phyloP scores from a whole-genome alignment of 345 rosid species.

The Melaleuca alternifolia region DNA sequence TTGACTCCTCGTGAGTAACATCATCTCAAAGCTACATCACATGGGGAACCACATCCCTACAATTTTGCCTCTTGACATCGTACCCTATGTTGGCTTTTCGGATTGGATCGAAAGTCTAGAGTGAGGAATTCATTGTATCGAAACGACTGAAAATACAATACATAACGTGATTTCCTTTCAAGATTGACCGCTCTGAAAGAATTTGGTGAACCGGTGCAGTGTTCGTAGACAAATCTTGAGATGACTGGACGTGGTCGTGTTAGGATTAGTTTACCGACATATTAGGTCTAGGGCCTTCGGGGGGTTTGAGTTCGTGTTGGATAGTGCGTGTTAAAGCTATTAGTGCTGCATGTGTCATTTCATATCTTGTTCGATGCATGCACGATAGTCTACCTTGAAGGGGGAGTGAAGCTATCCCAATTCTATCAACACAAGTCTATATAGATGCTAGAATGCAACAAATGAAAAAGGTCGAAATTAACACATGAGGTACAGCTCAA shows the following conservation, averaged over 20 bases:
- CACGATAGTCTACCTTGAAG: background rate
- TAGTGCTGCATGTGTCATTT: background rate
- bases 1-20: background rate
- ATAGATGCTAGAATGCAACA: background rate
- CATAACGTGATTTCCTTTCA: background rate
- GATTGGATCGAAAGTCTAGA: background rate
- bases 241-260: background rate
- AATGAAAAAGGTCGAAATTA: background rate
- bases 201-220: background rate
- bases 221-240: background rate
- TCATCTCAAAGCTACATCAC: background rate
- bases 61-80: background rate
- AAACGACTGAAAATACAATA: background rate
- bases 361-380: background rate
- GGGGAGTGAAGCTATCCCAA: background rate
- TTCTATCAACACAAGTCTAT: background rate
- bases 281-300: background rate
- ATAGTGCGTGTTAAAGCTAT: background rate
- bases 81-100: background rate
- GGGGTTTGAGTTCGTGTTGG: too few relatives aligned
- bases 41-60: background rate
- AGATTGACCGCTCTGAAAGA: background rate
- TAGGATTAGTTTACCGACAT: background rate
- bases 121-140: background rate
- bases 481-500: background rate